Base-by-base conservation (phyloP, 1,139 yeast genomes). In the Debaryomyces singareniensis region DNA sequence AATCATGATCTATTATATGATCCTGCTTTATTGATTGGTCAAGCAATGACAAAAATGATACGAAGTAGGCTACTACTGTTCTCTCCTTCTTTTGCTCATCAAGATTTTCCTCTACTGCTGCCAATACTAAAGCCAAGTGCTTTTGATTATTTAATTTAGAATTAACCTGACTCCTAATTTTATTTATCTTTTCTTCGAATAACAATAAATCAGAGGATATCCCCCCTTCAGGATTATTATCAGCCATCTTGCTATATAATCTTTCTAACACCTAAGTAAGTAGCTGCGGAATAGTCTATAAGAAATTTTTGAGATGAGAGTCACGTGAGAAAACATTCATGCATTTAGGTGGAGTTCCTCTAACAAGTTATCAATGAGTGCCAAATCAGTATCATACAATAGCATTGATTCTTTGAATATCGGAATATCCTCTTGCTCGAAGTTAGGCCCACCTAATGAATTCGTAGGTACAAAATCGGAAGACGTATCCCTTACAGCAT, bases 91-190 rank as follows among this genome's bases (percentile, higher is more conserved):
- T 69, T 48, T 83, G 89, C 40, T 82, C 89, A 30, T 71, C 70
- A 31, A 91, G 69, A 43, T 84, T 85, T 44, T 86, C 96, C 53
- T 91, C 98, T 28, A 91, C 91, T 3, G 96, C 95, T 13, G 81
- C 71, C 31, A 91, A 68, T 37, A 89, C 80, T 25, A 86, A 49
- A n/a, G 73, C 71, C 31, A 65, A 55, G 37, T 82, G 87, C 50
- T 81, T 82, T 59, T 87, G 96, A 55, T 86, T 85, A 21, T 80
- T 84, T 36, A 87, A 62, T 52, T 85, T 85, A 15, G 95, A 84
- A 38, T 60, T 70, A 43, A 71, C 60, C 48, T 86, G 96, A 5
- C 64, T 47, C 52, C 95, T 70, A 44, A 87, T 77, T 52, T 77
- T 78, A 37, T 76, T 68, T 33, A 86, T 61, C 47, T 72, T 81